These are phyloP conservation scores for Fusarium irregulare DNA, from an alignment of 2,329 filamentous ascomycete species.

Conservation along the genomic window DNA sequence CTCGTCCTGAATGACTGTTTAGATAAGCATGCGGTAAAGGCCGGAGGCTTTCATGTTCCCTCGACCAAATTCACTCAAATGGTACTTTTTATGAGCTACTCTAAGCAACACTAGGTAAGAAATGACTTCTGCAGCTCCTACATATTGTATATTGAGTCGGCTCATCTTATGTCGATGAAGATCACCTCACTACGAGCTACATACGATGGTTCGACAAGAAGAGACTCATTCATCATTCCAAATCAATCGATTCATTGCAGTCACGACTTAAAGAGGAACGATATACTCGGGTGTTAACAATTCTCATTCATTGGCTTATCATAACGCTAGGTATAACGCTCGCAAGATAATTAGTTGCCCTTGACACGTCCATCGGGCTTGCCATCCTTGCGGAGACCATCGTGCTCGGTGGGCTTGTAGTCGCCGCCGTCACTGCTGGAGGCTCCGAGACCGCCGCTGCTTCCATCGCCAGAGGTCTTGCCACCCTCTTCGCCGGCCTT, in stretches of 20 bases:
- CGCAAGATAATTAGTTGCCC: slow-evolving; percentile 12
- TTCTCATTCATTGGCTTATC: not conserved
- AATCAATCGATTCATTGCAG: not conserved
- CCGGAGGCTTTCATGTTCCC: rapidly evolving
- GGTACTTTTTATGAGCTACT: no score
- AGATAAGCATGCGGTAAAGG: no score
- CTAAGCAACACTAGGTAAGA: no score
- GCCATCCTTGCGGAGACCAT: slow-evolving; percentile 28
- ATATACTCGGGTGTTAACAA: not conserved
- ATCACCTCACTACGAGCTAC: no score
- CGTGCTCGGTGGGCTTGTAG: slow-evolving; percentile 33
- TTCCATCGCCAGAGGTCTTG: slow-evolving; percentile 24
- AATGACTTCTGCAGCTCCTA: no score
- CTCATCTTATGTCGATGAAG: no score
- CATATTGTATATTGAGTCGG: rapidly evolving
- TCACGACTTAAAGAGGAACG: rapidly evolving
- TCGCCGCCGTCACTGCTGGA: slow-evolving; percentile 11
- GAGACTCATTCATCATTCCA: rapidly evolving
- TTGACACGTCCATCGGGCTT: slow-evolving; percentile 28
- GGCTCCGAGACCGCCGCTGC: slow-evolving; percentile 4
- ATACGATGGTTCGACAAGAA: no score
- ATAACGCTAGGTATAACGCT: not conserved
- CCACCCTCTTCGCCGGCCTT: slow-evolving; percentile 35
- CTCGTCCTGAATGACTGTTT: no score
- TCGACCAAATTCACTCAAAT: no score